phyloP scores from a whole-genome alignment of 2,329 filamentous ascomycete species.

The Claviceps sp. region DNA sequence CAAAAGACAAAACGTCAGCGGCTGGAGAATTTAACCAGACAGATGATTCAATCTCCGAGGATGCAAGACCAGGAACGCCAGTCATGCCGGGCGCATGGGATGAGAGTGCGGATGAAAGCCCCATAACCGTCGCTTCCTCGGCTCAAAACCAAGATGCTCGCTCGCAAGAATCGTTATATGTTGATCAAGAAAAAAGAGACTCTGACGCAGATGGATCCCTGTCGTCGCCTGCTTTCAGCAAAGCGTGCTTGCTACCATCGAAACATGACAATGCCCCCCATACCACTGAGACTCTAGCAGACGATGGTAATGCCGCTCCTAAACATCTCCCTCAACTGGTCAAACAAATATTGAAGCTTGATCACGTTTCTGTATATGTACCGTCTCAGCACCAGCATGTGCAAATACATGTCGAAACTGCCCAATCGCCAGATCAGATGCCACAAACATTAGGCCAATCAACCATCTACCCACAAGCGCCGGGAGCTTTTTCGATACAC shows the following conservation, averaged over 20 bases:
- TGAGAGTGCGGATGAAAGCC: constrained; percentile 9
- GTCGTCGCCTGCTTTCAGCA: constrained; percentile 18
- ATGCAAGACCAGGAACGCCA: neutral
- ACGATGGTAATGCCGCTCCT: constrained; percentile 27
- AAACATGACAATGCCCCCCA: neutral
- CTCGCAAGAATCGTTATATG: neutral
- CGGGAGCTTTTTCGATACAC: constrained; percentile 45
- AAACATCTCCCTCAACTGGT: constrained; percentile 40
- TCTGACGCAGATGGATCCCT: constrained; percentile 12
- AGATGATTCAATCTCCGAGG: neutral
- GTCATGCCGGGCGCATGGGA: constrained; percentile 42
- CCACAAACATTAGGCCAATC: constrained; percentile 18
- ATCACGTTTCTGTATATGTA: constrained; percentile 39
- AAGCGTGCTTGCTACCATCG: constrained; percentile 9
- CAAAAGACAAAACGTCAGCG: no score
- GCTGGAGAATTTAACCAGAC: neutral
- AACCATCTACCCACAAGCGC: constrained; percentile 37
- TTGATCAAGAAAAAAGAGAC: neutral
- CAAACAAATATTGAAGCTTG: constrained; percentile 39
- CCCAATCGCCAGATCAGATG: constrained; percentile 16
- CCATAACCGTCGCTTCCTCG: neutral
- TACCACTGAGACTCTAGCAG: constrained; percentile 2
- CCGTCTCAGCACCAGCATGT: constrained; percentile 36
- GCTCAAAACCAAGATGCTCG: neutral
- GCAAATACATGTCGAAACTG: constrained; percentile 19